Evolutionary conservation across 495 filamentous ascomycete species (phyloP).

Genomic region (Hyaloscypha variabilis): DNA sequence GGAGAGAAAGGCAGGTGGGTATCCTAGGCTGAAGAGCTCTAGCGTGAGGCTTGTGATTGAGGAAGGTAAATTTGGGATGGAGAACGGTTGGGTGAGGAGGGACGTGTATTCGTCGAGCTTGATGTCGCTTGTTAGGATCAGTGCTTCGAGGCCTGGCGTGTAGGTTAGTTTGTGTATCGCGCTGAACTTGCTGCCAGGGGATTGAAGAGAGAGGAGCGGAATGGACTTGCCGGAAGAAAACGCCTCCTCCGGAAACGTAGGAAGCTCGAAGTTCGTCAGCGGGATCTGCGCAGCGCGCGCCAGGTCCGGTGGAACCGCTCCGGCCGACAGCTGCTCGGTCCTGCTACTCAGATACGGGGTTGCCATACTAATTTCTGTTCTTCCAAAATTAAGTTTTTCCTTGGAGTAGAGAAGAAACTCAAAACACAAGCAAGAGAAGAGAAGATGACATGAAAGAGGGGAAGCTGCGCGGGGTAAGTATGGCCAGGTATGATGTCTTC

Average conservation of each 20-base stretch:
- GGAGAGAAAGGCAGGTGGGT: slow-evolving; percentile 40
- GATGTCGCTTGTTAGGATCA: slow-evolving; percentile 29
- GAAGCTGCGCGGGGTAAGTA: neutral
- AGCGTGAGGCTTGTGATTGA: slow-evolving; percentile 40
- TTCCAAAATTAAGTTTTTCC: too few relatives aligned
- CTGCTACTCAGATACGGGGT: slow-evolving; percentile 9
- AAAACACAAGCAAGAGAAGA: neutral
- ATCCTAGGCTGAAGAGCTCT: slow-evolving; percentile 47
- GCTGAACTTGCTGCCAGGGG: neutral
- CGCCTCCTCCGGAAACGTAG: slow-evolving; percentile 55
- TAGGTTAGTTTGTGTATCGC: neutral
- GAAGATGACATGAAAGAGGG: neutral
- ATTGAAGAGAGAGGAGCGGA: slow-evolving; percentile 17
- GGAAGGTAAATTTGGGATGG: slow-evolving; percentile 27
- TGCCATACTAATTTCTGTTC: neutral
- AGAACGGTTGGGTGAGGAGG: slow-evolving; percentile 18
- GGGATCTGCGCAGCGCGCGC: slow-evolving; percentile 41
- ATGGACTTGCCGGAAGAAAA: slow-evolving; percentile 27
- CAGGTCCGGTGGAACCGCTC: slow-evolving; percentile 31
- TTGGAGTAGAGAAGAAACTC: neutral
- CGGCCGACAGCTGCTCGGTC: slow-evolving; percentile 32
- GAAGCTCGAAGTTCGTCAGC: slow-evolving; percentile 42
- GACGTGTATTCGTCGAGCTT: slow-evolving; percentile 21
- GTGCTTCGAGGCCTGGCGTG: slow-evolving; percentile 16
- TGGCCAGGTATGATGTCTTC: neutral